Evolutionary conservation across 495 filamentous ascomycete species (phyloP).

Genomic region (Pseudotulostoma volvatum): DNA sequence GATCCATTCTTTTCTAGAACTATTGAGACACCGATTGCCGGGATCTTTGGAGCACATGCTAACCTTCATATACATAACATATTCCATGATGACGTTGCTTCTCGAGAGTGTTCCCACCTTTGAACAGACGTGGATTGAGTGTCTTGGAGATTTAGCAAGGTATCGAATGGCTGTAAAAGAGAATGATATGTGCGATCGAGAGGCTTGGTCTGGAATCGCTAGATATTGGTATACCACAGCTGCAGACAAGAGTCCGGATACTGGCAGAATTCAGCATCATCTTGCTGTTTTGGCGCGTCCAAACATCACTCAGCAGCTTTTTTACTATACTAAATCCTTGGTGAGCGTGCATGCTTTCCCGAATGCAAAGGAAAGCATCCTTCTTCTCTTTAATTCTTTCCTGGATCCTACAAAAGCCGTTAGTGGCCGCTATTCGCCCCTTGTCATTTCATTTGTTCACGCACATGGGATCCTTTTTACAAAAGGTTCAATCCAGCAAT

Average conservation of each 20-base stretch:
- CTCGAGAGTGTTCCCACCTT: no score
- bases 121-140: no score
- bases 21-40: no score
- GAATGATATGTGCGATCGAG: constrained; percentile 51
- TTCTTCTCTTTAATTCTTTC: constrained; percentile 53
- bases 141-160: no score
- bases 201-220: constrained; percentile 62
- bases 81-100: no score
- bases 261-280: constrained; percentile 71
- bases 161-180: no score
- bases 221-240: constrained; percentile 71
- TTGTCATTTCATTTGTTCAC: constrained; percentile 39
- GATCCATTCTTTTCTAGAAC: no score
- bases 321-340: constrained; percentile 46
- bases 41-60: no score
- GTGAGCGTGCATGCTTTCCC: constrained; percentile 34
- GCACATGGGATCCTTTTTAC: constrained; percentile 52
- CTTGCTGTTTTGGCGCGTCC: constrained; percentile 70
- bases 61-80: no score
- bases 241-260: constrained; percentile 48
- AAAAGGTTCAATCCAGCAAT: constrained; percentile 28
- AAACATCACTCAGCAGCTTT: constrained; percentile 56
- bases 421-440: constrained; percentile 13
- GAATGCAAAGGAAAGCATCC: constrained; percentile 50
- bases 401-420: constrained; percentile 6